phyloP scores from a whole-genome alignment of 2,329 filamentous ascomycete genomes.

The Blastomyces parvus region DNA sequence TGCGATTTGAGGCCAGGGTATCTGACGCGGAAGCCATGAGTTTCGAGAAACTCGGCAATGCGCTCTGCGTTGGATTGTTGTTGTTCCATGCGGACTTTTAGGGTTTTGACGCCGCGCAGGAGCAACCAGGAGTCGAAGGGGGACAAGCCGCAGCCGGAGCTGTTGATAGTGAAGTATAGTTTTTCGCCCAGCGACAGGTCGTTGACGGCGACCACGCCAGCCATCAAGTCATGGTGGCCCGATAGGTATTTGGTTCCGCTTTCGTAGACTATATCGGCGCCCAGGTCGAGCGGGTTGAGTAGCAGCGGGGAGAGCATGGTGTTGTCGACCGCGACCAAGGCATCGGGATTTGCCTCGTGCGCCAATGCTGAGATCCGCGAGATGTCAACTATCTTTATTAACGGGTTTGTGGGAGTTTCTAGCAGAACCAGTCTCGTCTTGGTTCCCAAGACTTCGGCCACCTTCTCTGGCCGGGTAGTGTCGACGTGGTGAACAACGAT shows the following conservation, averaged over 20 bases:
- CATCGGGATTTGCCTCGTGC: conserved; percentile 67
- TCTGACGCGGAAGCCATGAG: conserved; percentile 83
- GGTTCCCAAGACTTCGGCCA: conserved; percentile 56
- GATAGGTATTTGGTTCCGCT: conserved; percentile 97
- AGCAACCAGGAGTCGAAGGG: conserved; percentile 95
- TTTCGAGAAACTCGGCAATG: conserved; percentile 87
- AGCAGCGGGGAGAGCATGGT: conserved; percentile 97
- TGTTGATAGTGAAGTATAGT: conserved; percentile 95
- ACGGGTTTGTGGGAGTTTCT: conserved; percentile 91
- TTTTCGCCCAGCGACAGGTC: conserved; percentile 71
- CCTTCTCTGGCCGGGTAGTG: conserved; percentile 67
- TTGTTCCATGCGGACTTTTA: conserved; percentile 97
- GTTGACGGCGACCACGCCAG: conserved; percentile 89
- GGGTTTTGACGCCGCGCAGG: conserved; percentile 89
- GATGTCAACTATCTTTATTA: conserved; percentile 97
- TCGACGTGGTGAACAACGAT: conserved; percentile 96
- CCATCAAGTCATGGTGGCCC: conserved; percentile 98
- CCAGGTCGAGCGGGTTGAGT: conserved; percentile 84
- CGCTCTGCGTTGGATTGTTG: conserved; percentile 86
- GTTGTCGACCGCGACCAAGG: conserved; percentile 89
- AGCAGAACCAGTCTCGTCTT: conserved; percentile 94
- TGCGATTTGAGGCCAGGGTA: conserved; percentile 92
- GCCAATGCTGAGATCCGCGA: conserved; percentile 64
- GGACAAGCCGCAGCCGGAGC: conserved; percentile 84
- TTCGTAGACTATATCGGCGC: conserved; percentile 94